Base-by-base conservation (phyloP, 306 rosid genomes). In the Prunus mira region DNA sequence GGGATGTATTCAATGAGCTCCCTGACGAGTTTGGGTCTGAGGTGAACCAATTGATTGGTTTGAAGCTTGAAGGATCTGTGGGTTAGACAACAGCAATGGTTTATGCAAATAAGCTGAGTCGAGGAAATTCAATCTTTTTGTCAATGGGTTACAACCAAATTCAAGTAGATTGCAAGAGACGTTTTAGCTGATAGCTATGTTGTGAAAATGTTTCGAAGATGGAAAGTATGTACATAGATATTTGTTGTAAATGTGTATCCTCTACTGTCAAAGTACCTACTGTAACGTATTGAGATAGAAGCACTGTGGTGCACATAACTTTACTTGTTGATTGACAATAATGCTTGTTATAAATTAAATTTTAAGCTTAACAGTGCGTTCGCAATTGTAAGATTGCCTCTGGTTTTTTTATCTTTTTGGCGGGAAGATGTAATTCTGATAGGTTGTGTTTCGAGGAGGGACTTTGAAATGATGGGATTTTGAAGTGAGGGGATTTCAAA, bases 21-120 rank as follows among this genome's bases (percentile, higher is more conserved):
- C 98, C 98, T 1, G 97, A 91, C 47, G 98, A 93, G 79, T 93
- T 93, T 83, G 98, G 97, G 65, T 89, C 98, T 20, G 98, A 91
- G 87, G 98, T 93, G 80, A 89, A 91, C 86, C 97, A 91, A 71
- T 89, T 91, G 63, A 93, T 93, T 95, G 90, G 97, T 88, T 85
- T 93, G 89, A 93, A 93, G 88, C 96, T 93, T 82, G 98, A 92
- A 70, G 92, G 92, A 61, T 89, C 98, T 27, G 97, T 93, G 61
- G 97, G 98, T 54, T 93, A 88, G 71, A 46, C 60, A 27, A 13
- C 54, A 60, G 27, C 63, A 18, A 43, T 73, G 20, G 72, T 82
- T 27, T 60, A 18, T 15, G 8, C 3, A 3, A 3, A 25, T 18
- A 64, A 69, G 54, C 34, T 63, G 14, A 15, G 52, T 83, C 25